Base-by-base conservation (phyloP, 2,329 filamentous ascomycete genomes). In the Calonectria leucothoes region DNA sequence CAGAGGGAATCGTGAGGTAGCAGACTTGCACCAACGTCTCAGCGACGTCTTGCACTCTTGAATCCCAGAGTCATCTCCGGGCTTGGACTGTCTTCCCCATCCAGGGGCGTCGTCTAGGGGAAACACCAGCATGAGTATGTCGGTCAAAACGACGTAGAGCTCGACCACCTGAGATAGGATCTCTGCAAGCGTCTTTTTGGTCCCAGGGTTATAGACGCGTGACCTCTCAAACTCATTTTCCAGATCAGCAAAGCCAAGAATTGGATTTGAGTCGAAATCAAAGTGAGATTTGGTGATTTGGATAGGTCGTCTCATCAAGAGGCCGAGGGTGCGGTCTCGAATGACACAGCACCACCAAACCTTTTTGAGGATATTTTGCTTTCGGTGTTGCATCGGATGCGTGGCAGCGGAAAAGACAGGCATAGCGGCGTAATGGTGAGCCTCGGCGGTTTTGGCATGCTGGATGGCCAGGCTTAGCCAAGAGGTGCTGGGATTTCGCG, bases 271-370 rank as follows among this genome's bases (percentile, higher is more conserved):
- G 48, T 85, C 84, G 55, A 87, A 84, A 72, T 88, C 84, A 72
- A 89, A 88, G 71, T 88, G 85, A 0, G 82, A 82, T 4, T 85
- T 84, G 0, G 87, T 87, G 69, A 90, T 86, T 72, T 89, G 88
- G n/a, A 88, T 83, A 49, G 85, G 85, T 14, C 88, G 84, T n/a
- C 88, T 85, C 73, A 90, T 84, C 5, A 88, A 86, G 11, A 91
- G 82, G 5, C 86, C 84, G 31, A 90, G 75, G 23, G 88, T 87
- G 48, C 88, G 85, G 77, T 90, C 89, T 14, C 89, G 86, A 6
- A 90, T 83, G 49, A 90, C 83, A 71, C 88, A 89, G 71, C 87
- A 88, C 88, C 89, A 90, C 88, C 88, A 90, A 10, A 91, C 80
- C 2, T 88, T 83, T 79, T 89, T 90, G 37, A 87, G 83, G 10